A percentile compares a stretch with the other conserved stretches of the same genome.
These are phyloP conservation scores for Buddleja alternifolia DNA, from an alignment of 257 asterid species.

Conservation along the genomic window DNA sequence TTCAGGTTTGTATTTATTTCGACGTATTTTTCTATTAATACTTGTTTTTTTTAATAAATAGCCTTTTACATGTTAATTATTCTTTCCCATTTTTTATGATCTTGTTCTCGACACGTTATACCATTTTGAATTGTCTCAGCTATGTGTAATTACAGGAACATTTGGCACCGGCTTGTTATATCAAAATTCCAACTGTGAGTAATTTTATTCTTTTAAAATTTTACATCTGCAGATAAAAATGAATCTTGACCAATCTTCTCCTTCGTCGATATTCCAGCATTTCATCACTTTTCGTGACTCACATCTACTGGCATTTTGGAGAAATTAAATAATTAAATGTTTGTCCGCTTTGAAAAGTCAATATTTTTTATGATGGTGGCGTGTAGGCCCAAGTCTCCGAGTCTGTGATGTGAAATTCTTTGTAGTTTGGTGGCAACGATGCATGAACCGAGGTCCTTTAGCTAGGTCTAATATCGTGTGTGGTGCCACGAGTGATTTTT, in stretches of 20 bases:
- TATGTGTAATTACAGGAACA: conserved; percentile 67
- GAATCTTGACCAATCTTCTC: neutral
- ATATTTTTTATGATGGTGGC: too few relatives aligned
- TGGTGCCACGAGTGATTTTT: too few relatives aligned
- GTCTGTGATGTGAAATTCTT: neutral
- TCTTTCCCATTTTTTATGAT: neutral
- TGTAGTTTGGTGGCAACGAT: neutral
- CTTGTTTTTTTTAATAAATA: neutral
- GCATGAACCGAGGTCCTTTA: neutral
- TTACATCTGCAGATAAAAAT: neutral
- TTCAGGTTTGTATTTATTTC: conserved; percentile 60
- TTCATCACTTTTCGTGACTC: neutral
- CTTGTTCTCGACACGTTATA: neutral
- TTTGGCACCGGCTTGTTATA: conserved; percentile 78
- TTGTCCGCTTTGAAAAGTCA: neutral
- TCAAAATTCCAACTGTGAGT: conserved; percentile 91
- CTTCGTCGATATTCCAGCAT: too few relatives aligned
- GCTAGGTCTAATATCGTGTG: too few relatives aligned
- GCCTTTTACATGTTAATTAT: neutral
- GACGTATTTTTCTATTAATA: neutral
- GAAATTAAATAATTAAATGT: neutral
- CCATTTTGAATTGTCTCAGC: conserved; percentile 29
- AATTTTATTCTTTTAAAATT: conserved; percentile 19
- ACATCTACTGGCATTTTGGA: neutral
- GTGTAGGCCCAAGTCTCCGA: too few relatives aligned